Evolutionary conservation across 2,329 filamentous ascomycete genomes (phyloP), one percentile per base, ranked within the genome.

Genomic region (Cercospora berteroae): DNA sequence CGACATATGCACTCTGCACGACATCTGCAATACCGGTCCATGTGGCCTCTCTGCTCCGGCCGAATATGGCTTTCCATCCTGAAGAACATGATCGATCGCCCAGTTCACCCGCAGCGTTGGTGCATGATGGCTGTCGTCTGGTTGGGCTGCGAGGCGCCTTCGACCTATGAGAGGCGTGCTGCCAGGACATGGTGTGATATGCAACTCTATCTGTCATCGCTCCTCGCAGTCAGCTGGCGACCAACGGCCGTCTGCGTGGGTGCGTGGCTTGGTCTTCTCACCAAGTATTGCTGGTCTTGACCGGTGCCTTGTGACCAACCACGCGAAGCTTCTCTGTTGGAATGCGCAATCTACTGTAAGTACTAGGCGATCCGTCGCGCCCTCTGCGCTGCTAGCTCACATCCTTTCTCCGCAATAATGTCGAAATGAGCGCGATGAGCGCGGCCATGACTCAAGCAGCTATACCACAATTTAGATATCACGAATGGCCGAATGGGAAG

Each of bases 401-500:
- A n/a, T 8, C 8, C 9, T 63, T 52, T 20, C 42, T 55, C 13
- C 29, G 20, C 29, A 12, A 36, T 50, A 42, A 29, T 23, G 13
- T 31, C 39, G 8, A 16, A 18, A 48, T 42, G 60, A 55, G 48
- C 60, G 33, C 63, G 29, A 67, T 42, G 60, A 55, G 48, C 60
- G 33, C 63, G 29, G 64, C 50, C 48, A 67, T 67, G 66, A 42
- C 63, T 33, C 66, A 57, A 62, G 62, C 63, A 25, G 66, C 58
- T 31, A 23, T 52, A 33, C 57, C 62, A 33, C 66, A 59, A 18
- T 68, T 63, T 52, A 52, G 56, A 33, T 68, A 68, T 31, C 66
- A 68, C 55, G 44, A 62, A 44, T 68, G 66, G 66, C 66, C 66
- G 27, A 63, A 68, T 10, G 62, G 63, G 4, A 59, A 63, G 29